phyloP scores from a whole-genome alignment of 495 filamentous ascomycete genomes.

The Staphylotrichum longicolle region DNA sequence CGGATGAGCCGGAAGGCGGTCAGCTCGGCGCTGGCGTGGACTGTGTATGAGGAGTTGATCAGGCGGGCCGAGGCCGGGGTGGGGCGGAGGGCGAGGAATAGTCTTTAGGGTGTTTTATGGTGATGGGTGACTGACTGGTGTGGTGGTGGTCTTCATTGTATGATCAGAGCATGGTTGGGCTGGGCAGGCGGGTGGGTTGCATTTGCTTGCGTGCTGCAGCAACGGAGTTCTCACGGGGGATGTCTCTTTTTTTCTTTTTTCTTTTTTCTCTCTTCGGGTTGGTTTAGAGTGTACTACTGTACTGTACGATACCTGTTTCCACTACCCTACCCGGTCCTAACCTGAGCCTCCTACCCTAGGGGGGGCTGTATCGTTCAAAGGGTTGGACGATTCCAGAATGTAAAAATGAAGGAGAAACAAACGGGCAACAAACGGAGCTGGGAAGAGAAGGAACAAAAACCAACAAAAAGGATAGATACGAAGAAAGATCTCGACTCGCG shows the following conservation, averaged over 20 bases:
- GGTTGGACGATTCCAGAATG: no score
- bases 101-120: constrained; percentile 5
- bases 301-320: background rate
- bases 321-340: no score
- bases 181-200: background rate
- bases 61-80: constrained; percentile 67
- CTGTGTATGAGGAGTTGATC: constrained; percentile 91
- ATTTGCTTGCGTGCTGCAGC: background rate
- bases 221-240: no score
- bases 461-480: background rate
- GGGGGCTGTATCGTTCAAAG: no score
- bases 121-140: background rate
- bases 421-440: no score
- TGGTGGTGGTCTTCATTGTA: background rate
- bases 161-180: background rate
- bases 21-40: constrained; percentile 91
- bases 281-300: background rate
- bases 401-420: no score
- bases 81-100: constrained; percentile 22
- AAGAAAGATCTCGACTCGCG: constrained; percentile 16
- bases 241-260: no score
- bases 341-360: no score
- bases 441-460: background rate
- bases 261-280: background rate
- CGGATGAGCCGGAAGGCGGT: constrained; percentile 89